These are phyloP conservation scores for Penicillium flavigenum DNA, from an alignment of 495 filamentous ascomycete species.

Conservation along the genomic window DNA sequence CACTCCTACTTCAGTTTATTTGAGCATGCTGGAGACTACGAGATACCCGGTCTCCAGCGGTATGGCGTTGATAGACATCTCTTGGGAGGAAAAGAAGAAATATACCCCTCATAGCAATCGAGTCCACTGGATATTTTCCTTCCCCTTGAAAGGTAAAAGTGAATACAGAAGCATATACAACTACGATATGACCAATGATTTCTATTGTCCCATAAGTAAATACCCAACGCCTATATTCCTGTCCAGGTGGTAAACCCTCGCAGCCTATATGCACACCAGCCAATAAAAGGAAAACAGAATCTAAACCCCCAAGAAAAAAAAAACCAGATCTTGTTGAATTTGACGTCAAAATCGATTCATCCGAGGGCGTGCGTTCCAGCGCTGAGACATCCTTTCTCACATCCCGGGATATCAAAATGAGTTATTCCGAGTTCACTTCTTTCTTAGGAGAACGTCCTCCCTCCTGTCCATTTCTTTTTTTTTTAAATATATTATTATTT, in stretches of 20 bases:
- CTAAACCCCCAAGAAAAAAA: neutral
- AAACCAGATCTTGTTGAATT: neutral
- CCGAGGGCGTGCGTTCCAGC: neutral
- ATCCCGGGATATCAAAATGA: no score
- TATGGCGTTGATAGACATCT: conserved; percentile 3
- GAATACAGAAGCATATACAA: neutral
- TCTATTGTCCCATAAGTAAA: neutral
- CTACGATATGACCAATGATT: neutral
- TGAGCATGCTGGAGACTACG: neutral
- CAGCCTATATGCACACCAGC: neutral
- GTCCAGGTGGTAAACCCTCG: neutral
- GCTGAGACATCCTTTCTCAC: no score
- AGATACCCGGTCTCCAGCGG: neutral
- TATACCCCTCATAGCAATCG: conserved; percentile 4
- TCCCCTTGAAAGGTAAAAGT: neutral
- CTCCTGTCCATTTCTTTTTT: neutral
- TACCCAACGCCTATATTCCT: neutral
- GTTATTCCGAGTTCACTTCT: neutral
- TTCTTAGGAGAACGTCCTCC: neutral
- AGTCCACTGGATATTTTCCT: neutral
- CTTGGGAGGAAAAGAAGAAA: neutral
- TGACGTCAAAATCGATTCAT: neutral
- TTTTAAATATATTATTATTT: neutral
- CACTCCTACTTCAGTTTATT: neutral
- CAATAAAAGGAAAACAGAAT: neutral